A percentile compares a stretch with the other conserved stretches of the same genome.
These are phyloP conservation scores for Kockiozyma suomiensis DNA, from an alignment of 805 yeast species.

Conservation along the genomic window DNA sequence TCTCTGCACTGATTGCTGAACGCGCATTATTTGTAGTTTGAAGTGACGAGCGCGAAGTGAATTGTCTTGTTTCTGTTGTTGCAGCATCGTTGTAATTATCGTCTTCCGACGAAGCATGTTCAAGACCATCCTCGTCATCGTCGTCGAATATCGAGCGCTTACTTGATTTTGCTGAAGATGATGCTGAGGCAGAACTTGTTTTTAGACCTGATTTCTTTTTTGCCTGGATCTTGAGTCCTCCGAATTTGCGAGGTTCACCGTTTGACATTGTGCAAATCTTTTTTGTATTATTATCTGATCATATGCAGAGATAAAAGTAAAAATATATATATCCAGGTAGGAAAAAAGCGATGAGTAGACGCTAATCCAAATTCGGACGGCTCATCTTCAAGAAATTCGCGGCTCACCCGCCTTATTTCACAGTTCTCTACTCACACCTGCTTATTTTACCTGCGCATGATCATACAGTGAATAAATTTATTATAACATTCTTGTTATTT, in stretches of 20 bases:
- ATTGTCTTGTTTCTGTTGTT: background rate
- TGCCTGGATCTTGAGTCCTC: constrained; percentile 11
- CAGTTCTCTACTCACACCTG: no score
- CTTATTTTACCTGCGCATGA: no score
- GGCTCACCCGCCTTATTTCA: no score
- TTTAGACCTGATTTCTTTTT: background rate
- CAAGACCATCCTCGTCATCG: constrained; percentile 1
- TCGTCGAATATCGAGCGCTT: constrained; percentile 6
- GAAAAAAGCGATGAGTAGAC: no score
- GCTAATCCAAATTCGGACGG: no score
- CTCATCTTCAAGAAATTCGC: no score
- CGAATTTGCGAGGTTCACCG: constrained; percentile 2
- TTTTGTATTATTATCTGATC: background rate
- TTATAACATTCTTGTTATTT: no score
- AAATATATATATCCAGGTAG: no score
- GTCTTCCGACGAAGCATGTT: background rate
- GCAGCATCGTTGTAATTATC: background rate
- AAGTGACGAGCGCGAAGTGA: background rate
- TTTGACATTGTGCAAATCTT: background rate
- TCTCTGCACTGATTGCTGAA: constrained; percentile 13
- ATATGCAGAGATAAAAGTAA: no score
- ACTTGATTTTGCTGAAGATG: background rate
- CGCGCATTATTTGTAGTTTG: background rate
- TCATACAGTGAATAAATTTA: no score
- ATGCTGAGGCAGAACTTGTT: background rate